Base-by-base conservation (phyloP, 2,329 filamentous ascomycete genomes). In the Fusarium globosum region DNA sequence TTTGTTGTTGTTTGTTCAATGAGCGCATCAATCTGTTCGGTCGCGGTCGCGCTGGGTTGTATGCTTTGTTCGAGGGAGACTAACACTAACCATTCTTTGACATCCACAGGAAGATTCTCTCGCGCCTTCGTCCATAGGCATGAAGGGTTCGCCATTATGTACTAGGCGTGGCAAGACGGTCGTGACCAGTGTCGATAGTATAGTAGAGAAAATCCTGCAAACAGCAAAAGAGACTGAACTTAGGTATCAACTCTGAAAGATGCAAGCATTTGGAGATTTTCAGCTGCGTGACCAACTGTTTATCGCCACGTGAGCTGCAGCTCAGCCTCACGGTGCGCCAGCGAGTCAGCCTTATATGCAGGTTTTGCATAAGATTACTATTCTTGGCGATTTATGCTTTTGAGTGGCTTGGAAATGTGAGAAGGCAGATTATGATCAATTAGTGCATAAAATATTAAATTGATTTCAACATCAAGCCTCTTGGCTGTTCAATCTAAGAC, bases 381-480 rank as follows among this genome's bases (percentile, higher is more conserved):
- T n/a, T 13, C 1, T 30, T 16, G 2, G 26, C 2, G 18, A 9
- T 9, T 30, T 13, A n/a, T 30, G 20, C 0, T 4, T 5, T 2
- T 4, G 0, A 4, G 26, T 11, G 4, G 6, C 4, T 21, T 48
- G 10, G 1, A 30, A 21, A 12, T 30, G 26, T 30, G 12, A 30
- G 14, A 28, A 21, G 18, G 5, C 5, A 28, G 12, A 15, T 21
- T 4, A 2, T 28, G 18, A 10, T 46, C 8, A 3, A 28, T 21
- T 15, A 11, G 2, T 21, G 26, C 13, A 21, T 46, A 15, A 28
- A 15, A 4, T 7, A 0, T 5, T 7, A 5, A 11, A 7, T 4
- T 21, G 13, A 6, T 7, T 7, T 20, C 18, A 28, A 11, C 8
- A 10, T 20, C 13, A 28, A 21, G 12, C 23, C 18, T 20, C 43